Base-by-base conservation (phyloP, 371 early-diverging fungal genomes). In the Thermomucor indicae-seudaticae region DNA sequence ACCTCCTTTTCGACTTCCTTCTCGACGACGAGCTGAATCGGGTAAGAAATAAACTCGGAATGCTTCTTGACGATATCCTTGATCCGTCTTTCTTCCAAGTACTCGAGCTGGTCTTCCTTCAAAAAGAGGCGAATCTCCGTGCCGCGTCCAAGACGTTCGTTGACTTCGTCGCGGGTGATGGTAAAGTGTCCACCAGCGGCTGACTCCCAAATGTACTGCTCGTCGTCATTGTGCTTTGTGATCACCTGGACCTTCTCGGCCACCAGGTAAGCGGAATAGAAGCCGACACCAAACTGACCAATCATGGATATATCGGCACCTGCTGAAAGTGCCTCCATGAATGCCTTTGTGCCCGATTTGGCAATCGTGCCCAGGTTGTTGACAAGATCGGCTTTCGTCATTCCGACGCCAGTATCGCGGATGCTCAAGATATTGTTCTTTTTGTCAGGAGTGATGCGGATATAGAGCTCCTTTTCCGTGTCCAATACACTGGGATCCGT, bases 261-360 rank as follows among this genome's bases (percentile, higher is more conserved):
- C 17, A 93, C 90, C 24, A 91, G 65, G 61, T 83, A 88, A 38
- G 84, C 80, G 60, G 73, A 88, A 77, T 95, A 95, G 77, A 93
- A 92, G 49, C 95, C 93, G 45, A 95, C 88, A 80, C 95, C 95
- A 68, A 95, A 95, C 74, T 93, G 93, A 57, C 95, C 95, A 71
- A 92, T 92, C 70, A 90, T 67, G 62, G 75, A 75, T 31, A 75
- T 75, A 53, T 75, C 71, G 62, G 75, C 75, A 47, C 75, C 71
- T 17, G 75, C 65, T 22, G 70, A 67, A n/a, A 74, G 60, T 11
- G 68, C 70, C 51, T 74, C 74, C 74, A 73, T 73, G 56, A 73
- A 73, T 22, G 70, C 62, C 62, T 73, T 76, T 51, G 88, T 81
- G 44, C 82, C 82, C 44, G 82, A 81, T 66, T 88, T 88, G 56